These are phyloP conservation scores for Daphne laureola DNA, from an alignment of 441 rosid species.

Conservation along the genomic window DNA sequence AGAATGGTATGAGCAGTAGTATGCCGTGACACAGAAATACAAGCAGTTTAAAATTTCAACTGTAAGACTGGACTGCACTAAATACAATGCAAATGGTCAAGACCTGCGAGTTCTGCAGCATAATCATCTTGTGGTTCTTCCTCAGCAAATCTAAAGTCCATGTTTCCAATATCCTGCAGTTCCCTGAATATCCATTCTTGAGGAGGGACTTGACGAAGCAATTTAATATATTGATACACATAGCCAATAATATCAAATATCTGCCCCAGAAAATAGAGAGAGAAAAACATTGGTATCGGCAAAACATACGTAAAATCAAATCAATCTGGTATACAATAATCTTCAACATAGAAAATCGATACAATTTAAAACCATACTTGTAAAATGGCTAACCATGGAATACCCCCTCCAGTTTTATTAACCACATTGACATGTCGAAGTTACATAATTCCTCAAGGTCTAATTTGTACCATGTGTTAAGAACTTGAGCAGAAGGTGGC, in stretches of 20 bases:
- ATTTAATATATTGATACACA: constrained; percentile 81
- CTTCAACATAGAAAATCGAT: background rate
- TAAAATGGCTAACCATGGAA: background rate
- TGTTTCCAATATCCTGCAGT: constrained; percentile 88
- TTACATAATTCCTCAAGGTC: too few species aligned
- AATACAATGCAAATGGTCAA: too few species aligned
- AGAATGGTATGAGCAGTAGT: too few species aligned
- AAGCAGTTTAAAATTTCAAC: background rate
- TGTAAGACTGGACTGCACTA: too few species aligned
- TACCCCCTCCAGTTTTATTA: background rate
- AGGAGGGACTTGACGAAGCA: constrained; percentile 62
- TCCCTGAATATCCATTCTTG: constrained; percentile 99
- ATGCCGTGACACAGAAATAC: too few species aligned
- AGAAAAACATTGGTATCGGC: constrained; percentile 9
- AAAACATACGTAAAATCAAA: constrained; percentile 11
- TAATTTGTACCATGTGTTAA: too few species aligned
- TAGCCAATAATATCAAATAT: constrained; percentile 72
- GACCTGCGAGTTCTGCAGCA: constrained; percentile 95
- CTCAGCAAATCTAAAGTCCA: constrained; percentile 93
- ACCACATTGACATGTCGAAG: too few species aligned
- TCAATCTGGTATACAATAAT: constrained; percentile 5
- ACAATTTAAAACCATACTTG: constrained; percentile 4
- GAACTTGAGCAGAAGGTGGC: too few species aligned
- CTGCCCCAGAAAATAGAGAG: constrained; percentile 30
- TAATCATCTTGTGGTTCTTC: constrained; percentile 97